These are phyloP conservation scores for Ananas comosus DNA, from an alignment of 176 grass and related monocot species.

Conservation along the genomic window DNA sequence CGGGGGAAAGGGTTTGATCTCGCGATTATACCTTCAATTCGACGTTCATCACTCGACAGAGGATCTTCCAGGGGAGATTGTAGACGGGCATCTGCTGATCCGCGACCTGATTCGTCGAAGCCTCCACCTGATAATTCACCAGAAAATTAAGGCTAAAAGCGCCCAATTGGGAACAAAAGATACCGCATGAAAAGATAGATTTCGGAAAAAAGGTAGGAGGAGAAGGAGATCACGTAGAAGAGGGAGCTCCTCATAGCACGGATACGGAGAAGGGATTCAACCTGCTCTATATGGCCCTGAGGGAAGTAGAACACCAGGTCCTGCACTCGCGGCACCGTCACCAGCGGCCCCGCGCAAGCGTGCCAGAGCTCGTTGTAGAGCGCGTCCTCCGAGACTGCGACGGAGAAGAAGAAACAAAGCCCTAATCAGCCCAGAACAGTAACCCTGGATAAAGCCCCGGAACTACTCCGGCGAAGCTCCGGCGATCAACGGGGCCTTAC, in stretches of 20 bases:
- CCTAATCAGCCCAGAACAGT: constrained; percentile 1
- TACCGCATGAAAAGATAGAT: not conserved
- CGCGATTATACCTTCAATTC: constrained; percentile 52
- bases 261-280: not conserved
- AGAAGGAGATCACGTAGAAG: not conserved
- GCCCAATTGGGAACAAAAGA: constrained; percentile 1
- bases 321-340: constrained; percentile 56
- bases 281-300: constrained; percentile 96
- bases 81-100: constrained; percentile 72
- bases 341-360: constrained; percentile 85
- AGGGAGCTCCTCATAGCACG: not conserved
- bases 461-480: not conserved
- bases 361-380: constrained; percentile 80
- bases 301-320: constrained; percentile 93
- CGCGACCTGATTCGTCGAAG: constrained; percentile 72
- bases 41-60: constrained; percentile 71
- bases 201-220: too few species aligned
- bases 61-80: constrained; percentile 80
- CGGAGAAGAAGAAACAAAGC: not conserved
- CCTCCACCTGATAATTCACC: constrained; percentile 59
- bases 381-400: constrained; percentile 29
- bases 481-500: not conserved
- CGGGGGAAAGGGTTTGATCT: not conserved
- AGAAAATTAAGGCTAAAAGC: constrained; percentile 4
- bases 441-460: not conserved